phyloP scores from a whole-genome alignment of 805 yeast genomes.

The Candida yuanshanica region DNA sequence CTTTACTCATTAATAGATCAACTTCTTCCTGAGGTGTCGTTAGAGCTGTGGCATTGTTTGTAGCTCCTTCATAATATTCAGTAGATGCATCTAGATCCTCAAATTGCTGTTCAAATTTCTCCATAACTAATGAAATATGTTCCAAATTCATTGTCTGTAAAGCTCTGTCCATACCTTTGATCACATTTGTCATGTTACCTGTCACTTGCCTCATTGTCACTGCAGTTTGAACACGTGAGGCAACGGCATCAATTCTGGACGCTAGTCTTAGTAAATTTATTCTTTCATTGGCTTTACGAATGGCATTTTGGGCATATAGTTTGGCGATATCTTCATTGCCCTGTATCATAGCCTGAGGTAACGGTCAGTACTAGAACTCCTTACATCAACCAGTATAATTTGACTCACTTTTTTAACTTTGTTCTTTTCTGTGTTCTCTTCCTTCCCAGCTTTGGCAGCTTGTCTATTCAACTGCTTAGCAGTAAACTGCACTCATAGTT shows the following conservation, averaged over 20 bases:
- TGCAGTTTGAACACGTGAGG: slow-evolving; percentile 93
- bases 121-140: slow-evolving; percentile 90
- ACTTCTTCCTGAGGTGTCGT: slow-evolving; percentile 95
- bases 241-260: slow-evolving; percentile 91
- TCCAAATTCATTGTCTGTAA: slow-evolving; percentile 94
- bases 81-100: slow-evolving; percentile 94
- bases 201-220: slow-evolving; percentile 96
- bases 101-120: slow-evolving; percentile 91
- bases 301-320: slow-evolving; percentile 92
- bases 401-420: slow-evolving; percentile 64
- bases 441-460: slow-evolving; percentile 86
- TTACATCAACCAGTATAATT: too few species aligned
- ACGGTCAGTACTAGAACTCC: too few species aligned
- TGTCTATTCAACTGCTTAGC: slow-evolving; percentile 90
- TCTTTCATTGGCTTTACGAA: slow-evolving; percentile 83
- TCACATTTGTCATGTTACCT: slow-evolving; percentile 88
- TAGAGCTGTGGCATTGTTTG: slow-evolving; percentile 81
- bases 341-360: slow-evolving; percentile 56
- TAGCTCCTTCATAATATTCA: slow-evolving; percentile 86
- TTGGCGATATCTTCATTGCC: slow-evolving; percentile 91
- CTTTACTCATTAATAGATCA: slow-evolving; percentile 80
- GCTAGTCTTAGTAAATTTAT: slow-evolving; percentile 76
- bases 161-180: slow-evolving; percentile 94
- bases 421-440: slow-evolving; percentile 79
- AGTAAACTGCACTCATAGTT: slow-evolving; percentile 52